phyloP scores from a whole-genome alignment of 495 filamentous ascomycete species.

The Xylaria acuta region DNA sequence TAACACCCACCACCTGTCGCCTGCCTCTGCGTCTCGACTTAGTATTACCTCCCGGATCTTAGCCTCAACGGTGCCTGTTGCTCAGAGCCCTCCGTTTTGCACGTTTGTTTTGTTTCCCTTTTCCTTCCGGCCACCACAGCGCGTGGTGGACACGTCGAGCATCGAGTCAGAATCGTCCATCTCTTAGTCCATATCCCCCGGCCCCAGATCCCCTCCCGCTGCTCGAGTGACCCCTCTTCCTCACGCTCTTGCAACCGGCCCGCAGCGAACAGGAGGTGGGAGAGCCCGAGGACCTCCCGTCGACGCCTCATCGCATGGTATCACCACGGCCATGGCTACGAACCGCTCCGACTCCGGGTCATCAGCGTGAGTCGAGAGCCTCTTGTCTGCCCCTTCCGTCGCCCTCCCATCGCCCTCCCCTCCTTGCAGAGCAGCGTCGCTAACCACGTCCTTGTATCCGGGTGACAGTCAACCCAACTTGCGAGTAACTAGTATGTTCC shows the following conservation, averaged over 20 bases:
- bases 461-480: constrained; percentile 63
- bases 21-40: constrained; percentile 9
- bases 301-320: constrained; percentile 95
- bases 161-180: constrained; percentile 10
- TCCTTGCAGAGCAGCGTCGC: constrained; percentile 19
- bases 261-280: constrained; percentile 20
- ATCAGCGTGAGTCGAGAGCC: constrained; percentile 36
- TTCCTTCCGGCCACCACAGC: constrained; percentile 17
- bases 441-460: constrained; percentile 23
- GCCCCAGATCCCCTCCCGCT: constrained; percentile 2
- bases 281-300: constrained; percentile 43
- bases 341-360: constrained; percentile 39
- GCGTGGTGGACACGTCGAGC: constrained; percentile 18
- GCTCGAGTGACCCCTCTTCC: constrained; percentile 27
- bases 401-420: neutral
- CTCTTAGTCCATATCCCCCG: neutral
- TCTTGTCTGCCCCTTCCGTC: no score
- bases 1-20: neutral
- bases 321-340: constrained; percentile 55
- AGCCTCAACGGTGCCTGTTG: constrained; percentile 11
- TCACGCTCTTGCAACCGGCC: constrained; percentile 16
- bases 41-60: constrained; percentile 1
- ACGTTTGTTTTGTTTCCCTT: constrained; percentile 7
- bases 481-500: constrained; percentile 67
- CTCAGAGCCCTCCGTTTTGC: constrained; percentile 4